phyloP scores from a whole-genome alignment of 352 stramenopile genomes.

The Globisporangium apiculatum region DNA sequence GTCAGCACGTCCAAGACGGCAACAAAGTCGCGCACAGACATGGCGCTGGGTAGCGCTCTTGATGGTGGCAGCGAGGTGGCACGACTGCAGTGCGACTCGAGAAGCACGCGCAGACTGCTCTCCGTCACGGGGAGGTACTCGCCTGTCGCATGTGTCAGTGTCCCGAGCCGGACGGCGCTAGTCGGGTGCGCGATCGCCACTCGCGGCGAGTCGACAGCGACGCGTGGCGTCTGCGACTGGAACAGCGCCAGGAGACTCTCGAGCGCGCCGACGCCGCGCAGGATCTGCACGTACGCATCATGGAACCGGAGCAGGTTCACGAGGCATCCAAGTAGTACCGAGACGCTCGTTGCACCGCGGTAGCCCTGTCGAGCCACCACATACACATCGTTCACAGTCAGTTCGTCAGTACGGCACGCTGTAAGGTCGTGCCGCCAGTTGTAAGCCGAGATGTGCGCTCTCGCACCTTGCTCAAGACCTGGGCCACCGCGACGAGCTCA shows the following conservation, averaged over 20 bases:
- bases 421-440: too few relatives aligned
- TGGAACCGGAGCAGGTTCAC: conserved; percentile 42
- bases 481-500: conserved; percentile 30
- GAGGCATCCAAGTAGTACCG: conserved; percentile 31
- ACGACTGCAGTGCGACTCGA: conserved; percentile 37
- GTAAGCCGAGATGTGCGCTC: not conserved
- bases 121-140: conserved; percentile 24
- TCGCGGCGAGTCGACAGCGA: conserved; percentile 21
- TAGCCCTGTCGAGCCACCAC: not conserved
- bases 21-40: conserved; percentile 19
- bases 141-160: conserved; percentile 10
- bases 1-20: conserved; percentile 40
- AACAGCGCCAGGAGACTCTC: conserved; percentile 33
- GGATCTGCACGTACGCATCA: conserved; percentile 29
- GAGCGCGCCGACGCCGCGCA: conserved; percentile 30
- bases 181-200: conserved; percentile 49
- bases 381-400: not conserved
- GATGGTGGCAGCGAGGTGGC: too few relatives aligned
- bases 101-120: conserved; percentile 24
- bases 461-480: conserved; percentile 24
- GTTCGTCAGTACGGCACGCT: too few relatives aligned
- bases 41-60: too few relatives aligned
- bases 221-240: conserved; percentile 24
- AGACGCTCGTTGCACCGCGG: conserved; percentile 13
- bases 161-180: conserved; percentile 24